These are phyloP conservation scores for Yamadazyma pseudoaaseri DNA, from an alignment of 1,139 yeast species.

Conservation along the genomic window DNA sequence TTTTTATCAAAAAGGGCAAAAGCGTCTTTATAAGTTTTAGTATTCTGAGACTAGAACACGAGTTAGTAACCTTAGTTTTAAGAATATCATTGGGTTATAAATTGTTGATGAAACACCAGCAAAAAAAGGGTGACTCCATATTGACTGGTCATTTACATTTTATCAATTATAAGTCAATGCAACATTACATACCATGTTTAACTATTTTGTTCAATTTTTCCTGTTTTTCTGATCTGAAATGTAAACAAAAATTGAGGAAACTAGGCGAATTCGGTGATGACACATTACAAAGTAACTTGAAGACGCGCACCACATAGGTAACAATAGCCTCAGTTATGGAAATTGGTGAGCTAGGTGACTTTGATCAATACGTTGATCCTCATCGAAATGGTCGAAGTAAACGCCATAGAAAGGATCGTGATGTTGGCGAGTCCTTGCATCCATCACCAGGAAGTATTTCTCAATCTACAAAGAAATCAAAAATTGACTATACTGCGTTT, in stretches of 20 bases:
- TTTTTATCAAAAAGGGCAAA: conserved; percentile 96
- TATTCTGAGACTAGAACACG: conserved; percentile 39
- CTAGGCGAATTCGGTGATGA: background rate
- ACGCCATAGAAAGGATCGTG: background rate
- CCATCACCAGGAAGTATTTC: too few relatives aligned
- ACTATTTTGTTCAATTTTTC: too few relatives aligned
- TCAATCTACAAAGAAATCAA: conserved; percentile 4
- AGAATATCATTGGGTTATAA: too few relatives aligned
- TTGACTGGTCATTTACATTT: too few relatives aligned
- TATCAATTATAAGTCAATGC: too few relatives aligned
- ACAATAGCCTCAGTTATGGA: too few relatives aligned
- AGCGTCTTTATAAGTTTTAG: conserved; percentile 90
- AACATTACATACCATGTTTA: conserved; percentile 1
- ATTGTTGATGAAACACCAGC: too few relatives aligned
- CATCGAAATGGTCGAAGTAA: too few relatives aligned
- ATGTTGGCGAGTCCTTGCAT: background rate
- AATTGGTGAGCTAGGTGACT: conserved; percentile 2
- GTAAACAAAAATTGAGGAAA: conserved; percentile 5
- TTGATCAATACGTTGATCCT: conserved; percentile 1
- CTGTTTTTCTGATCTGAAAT: conserved; percentile 3
- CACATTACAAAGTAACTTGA: too few relatives aligned
- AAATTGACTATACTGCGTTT: conserved; percentile 16
- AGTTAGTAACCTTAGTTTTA: conserved; percentile 1
- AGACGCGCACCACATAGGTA: too few relatives aligned
- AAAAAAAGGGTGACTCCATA: too few relatives aligned